These are phyloP conservation scores for Xylariales sp. DNA, from an alignment of 2,329 filamentous ascomycete genomes.

Conservation along the genomic window DNA sequence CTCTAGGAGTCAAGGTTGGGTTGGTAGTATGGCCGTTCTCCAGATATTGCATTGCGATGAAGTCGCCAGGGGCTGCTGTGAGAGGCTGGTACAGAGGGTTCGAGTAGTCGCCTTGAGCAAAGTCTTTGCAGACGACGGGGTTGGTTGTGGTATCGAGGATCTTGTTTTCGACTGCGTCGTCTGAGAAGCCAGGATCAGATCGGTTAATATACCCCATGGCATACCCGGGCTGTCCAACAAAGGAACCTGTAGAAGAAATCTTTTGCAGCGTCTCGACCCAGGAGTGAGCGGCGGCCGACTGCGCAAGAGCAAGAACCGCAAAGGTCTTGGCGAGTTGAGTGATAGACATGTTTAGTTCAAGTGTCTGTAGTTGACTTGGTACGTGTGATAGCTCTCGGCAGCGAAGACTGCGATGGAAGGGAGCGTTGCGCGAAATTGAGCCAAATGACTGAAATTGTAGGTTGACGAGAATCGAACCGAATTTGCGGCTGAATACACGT, in stretches of 20 bases:
- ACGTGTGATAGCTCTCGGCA: constrained; percentile 3
- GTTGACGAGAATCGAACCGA: background rate
- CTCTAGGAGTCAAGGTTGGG: constrained; percentile 52
- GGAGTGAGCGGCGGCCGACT: constrained; percentile 55
- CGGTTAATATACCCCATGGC: constrained; percentile 66
- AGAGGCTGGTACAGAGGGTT: constrained; percentile 56
- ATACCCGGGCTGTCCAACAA: constrained; percentile 67
- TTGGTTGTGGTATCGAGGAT: constrained; percentile 45
- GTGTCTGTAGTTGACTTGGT: constrained; percentile 6
- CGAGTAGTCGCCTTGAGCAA: constrained; percentile 57
- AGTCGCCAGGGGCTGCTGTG: constrained; percentile 53
- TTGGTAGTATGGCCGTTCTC: constrained; percentile 74
- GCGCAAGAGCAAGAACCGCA: constrained; percentile 26
- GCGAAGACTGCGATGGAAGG: constrained; percentile 2
- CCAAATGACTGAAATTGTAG: too few species aligned
- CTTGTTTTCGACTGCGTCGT: constrained; percentile 56
- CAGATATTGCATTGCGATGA: constrained; percentile 61
- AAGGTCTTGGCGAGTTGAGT: constrained; percentile 14
- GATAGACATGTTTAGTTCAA: constrained; percentile 13
- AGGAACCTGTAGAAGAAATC: constrained; percentile 69
- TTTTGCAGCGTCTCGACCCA: constrained; percentile 77
- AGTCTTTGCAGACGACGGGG: constrained; percentile 51
- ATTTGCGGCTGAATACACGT: too few species aligned
- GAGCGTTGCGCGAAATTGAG: background rate
- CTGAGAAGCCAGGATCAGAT: constrained; percentile 48